These are phyloP conservation scores for Nicotiana benthamiana DNA, from an alignment of 257 asterid species.

Conservation along the genomic window DNA sequence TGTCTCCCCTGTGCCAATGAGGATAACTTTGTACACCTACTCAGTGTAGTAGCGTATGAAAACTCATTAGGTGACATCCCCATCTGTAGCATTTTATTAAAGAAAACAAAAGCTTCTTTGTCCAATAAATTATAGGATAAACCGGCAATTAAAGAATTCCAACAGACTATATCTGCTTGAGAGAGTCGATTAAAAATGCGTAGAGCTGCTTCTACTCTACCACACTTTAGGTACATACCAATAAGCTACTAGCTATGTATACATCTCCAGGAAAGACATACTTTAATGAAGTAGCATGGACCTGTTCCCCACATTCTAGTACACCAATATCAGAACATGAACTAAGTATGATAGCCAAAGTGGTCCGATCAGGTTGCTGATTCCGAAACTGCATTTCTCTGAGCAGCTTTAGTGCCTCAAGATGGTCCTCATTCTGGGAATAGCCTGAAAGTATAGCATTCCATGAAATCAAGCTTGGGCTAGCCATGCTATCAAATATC, in stretches of 20 bases:
- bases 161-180: conserved; percentile 2
- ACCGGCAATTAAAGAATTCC: conserved; percentile 3
- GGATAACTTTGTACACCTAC: conserved; percentile 16
- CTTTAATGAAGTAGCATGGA: conserved; percentile 5
- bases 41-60: not conserved
- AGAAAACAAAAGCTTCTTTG: conserved; percentile 3
- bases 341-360: conserved; percentile 20
- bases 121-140: conserved; percentile 1
- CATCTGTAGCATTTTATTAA: not conserved
- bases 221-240: conserved; percentile 8
- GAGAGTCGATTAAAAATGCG: conserved; percentile 4
- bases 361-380: conserved; percentile 17
- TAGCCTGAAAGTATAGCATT: conserved; percentile 16
- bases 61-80: conserved; percentile 9
- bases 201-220: conserved; percentile 1
- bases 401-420: conserved; percentile 17
- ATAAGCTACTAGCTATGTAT: conserved; percentile 8
- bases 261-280: not conserved
- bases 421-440: conserved; percentile 17
- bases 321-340: conserved; percentile 5
- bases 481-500: conserved; percentile 6
- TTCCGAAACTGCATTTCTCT: conserved; percentile 11
- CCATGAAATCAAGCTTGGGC: conserved; percentile 10
- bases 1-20: conserved; percentile 15
- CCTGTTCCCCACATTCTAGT: conserved; percentile 2